Base-by-base conservation (phyloP, 2,329 filamentous ascomycete genomes). In the Leptographium wingfieldii region DNA sequence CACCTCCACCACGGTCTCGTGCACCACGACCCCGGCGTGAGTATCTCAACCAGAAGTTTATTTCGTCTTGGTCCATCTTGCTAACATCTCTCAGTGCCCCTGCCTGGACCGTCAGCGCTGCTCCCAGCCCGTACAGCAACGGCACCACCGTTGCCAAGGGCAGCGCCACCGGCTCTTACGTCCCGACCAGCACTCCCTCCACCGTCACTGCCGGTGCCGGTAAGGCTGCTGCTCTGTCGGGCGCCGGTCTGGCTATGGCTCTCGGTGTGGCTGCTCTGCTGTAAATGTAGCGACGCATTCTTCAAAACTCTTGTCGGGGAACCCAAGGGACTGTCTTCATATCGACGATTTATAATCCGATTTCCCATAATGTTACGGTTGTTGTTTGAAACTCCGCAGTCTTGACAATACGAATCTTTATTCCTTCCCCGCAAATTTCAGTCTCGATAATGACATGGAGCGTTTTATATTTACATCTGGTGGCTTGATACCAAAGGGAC, bases 241-340 rank as follows among this genome's bases (percentile, higher is more conserved):
- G 80, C 64, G 82, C 78, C 63, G 80, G 75, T 66, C 78, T 85
- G 67, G 82, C 80, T 66, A 82, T 78, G 76, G 70, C 84, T 66
- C 74, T 84, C 70, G 83, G 78, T 69, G 70, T 84, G 63, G 81
- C 79, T 69, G 81, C 80, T 70, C 69, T 78, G 69, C 77, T 83
- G 75, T 84, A 83, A 80, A 78, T 75, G 71, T 61, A 66, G 62
- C 63, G 56, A 53, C 43, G 43, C 53, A 52, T 51, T 27, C 48
- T 54, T 54, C 51, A 53, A 49, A 55, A 56, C 10, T 60, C 60
- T 59, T 60, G 58, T 59, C 52, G 46, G n/a, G 55, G 48, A 57
- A 56, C 40, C 43, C 55, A 25, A 6, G 55, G 57, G 49, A 16
- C 51, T 58, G 57, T 54, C 25, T 53, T 53, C 31, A 46, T n/a